These are phyloP conservation scores for Nakazawaea ishiwadae DNA, from an alignment of 805 yeast species.

Conservation along the genomic window DNA sequence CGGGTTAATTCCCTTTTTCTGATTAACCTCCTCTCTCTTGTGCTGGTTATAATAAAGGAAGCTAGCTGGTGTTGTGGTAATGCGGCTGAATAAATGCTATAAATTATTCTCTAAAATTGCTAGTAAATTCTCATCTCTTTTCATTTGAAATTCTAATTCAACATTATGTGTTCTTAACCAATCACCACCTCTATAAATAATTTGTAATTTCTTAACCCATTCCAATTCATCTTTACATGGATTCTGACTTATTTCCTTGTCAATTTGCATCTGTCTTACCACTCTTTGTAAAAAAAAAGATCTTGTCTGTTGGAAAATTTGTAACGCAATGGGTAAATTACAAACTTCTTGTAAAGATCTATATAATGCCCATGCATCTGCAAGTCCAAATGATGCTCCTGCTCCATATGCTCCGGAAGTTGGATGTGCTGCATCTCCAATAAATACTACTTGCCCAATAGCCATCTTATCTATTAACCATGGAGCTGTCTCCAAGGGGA, in stretches of 20 bases:
- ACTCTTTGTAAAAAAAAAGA: not conserved
- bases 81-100: no score
- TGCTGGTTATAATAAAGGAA: no score
- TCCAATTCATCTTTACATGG: no score
- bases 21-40: no score
- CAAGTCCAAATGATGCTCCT: not conserved
- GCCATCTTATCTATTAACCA: not conserved
- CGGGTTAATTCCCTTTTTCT: no score
- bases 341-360: not conserved
- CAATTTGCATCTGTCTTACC: not conserved
- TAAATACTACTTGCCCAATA: not conserved
- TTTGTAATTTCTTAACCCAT: not conserved
- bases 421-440: constrained; percentile 3
- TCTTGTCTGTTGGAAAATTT: not conserved
- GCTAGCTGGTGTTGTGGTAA: no score
- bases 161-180: not conserved
- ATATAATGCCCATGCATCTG: constrained; percentile 1
- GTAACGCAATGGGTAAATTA: not conserved
- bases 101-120: no score
- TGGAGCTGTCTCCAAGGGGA: not conserved
- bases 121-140: not conserved
- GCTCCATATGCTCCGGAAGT: not conserved
- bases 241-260: no score
- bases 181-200: not conserved
- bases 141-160: not conserved